phyloP scores from a whole-genome alignment of 148 eudicot species.

The Persicaria maculosa region DNA sequence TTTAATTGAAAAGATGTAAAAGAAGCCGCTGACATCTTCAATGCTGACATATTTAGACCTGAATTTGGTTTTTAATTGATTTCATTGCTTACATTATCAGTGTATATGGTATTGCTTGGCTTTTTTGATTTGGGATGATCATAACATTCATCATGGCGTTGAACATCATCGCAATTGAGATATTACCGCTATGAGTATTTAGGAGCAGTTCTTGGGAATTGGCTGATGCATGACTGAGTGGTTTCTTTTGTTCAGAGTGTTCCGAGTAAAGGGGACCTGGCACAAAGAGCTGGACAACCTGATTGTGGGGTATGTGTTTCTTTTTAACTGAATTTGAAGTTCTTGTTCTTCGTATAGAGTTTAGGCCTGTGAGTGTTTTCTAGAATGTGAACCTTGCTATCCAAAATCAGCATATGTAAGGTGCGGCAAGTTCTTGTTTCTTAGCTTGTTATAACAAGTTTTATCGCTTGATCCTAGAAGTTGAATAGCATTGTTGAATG shows the following conservation, averaged over 20 bases:
- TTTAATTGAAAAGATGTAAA: too few species aligned
- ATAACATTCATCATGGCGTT: background rate
- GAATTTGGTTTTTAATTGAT: too few species aligned
- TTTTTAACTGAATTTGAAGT: background rate
- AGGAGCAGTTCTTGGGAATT: too few species aligned
- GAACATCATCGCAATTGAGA: background rate
- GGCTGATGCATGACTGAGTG: background rate
- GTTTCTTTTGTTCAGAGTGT: constrained; percentile 14
- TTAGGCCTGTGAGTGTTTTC: too few species aligned
- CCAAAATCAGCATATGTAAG: too few species aligned
- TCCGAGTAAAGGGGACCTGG: constrained; percentile 26
- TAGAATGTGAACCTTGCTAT: too few species aligned
- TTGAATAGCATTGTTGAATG: background rate
- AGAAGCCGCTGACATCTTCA: too few species aligned
- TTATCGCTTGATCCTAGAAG: background rate
- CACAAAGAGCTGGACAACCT: constrained; percentile 47
- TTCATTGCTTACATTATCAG: background rate
- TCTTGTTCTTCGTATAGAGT: background rate
- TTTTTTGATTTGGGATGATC: background rate
- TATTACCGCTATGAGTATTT: background rate
- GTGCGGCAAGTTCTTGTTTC: too few species aligned
- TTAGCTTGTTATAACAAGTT: background rate
- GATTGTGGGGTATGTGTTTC: constrained; percentile 37
- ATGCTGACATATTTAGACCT: too few species aligned
- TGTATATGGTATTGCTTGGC: background rate